Percentiles rank a stretch among this genome's conserved stretches.
These are phyloP conservation scores for Gentiana dahurica DNA, from an alignment of 257 asterid species.

Conservation along the genomic window DNA sequence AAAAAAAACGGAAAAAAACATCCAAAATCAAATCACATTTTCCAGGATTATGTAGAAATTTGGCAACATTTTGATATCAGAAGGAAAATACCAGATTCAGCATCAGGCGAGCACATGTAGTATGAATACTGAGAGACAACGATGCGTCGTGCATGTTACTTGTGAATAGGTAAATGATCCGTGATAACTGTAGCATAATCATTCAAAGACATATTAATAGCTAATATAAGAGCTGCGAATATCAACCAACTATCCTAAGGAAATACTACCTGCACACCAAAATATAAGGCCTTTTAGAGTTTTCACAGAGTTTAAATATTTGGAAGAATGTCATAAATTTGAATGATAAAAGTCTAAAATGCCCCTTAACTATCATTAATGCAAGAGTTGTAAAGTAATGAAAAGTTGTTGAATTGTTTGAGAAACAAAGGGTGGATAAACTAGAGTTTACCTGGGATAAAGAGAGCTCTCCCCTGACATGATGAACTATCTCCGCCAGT, in stretches of 20 bases:
- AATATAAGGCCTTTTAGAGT: background rate
- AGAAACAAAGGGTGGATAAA: background rate
- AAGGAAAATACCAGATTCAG: conserved; percentile 66
- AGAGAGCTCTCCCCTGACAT: conserved; percentile 90
- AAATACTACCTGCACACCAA: background rate
- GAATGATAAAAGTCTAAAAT: too few species aligned
- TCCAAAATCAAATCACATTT: background rate
- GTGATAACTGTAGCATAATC: conserved; percentile 61
- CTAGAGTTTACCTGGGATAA: conserved; percentile 66
- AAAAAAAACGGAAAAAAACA: conserved; percentile 5
- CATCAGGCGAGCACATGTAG: conserved; percentile 99
- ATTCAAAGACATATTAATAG: conserved; percentile 8
- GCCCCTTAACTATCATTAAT: too few species aligned
- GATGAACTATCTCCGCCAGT: conserved; percentile 97
- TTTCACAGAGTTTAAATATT: background rate
- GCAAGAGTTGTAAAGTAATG: too few species aligned
- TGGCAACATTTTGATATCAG: too few species aligned
- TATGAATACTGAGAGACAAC: conserved; percentile 92
- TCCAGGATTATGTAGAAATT: background rate
- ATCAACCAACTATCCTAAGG: too few species aligned
- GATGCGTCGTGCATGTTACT: conserved; percentile 99
- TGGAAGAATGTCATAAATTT: background rate
- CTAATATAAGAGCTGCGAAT: too few species aligned
- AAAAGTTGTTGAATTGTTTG: too few species aligned
- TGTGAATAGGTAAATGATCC: conserved; percentile 93